Conservation (phyloP, 306 rosid genomes). For the Corylus avellana region DNA sequence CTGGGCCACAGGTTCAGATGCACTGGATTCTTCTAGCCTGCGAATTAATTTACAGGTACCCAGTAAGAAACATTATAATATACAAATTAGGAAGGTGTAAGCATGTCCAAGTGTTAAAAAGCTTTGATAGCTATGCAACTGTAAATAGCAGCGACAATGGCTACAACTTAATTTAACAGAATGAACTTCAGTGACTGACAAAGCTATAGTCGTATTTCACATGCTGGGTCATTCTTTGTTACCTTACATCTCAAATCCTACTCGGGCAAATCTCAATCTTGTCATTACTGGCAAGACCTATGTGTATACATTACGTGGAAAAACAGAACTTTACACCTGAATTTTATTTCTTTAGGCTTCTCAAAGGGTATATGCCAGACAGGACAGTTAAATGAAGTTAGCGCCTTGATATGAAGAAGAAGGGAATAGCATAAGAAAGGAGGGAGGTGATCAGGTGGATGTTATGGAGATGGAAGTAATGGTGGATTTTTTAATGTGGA, state of each 20-base stretch:
- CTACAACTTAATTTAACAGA: background rate
- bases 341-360: background rate
- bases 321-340: background rate
- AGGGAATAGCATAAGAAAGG: background rate
- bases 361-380: background rate
- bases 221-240: background rate
- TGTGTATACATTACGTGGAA: background rate
- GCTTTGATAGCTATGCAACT: background rate
- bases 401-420: background rate
- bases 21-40: conserved; percentile 66
- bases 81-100: background rate
- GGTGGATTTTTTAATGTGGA: background rate
- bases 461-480: background rate
- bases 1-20: conserved; percentile 73
- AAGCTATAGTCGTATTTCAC: background rate
- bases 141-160: background rate
- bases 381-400: conserved; percentile 14
- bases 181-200: background rate
- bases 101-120: background rate
- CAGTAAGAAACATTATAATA: conserved; percentile 2
- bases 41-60: conserved; percentile 24
- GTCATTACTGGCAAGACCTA: background rate
- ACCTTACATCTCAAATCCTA: background rate
- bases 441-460: background rate
- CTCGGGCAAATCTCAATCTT: background rate